phyloP scores from a whole-genome alignment of 2,329 filamentous ascomycete genomes.

The Bipolaris cookei region DNA sequence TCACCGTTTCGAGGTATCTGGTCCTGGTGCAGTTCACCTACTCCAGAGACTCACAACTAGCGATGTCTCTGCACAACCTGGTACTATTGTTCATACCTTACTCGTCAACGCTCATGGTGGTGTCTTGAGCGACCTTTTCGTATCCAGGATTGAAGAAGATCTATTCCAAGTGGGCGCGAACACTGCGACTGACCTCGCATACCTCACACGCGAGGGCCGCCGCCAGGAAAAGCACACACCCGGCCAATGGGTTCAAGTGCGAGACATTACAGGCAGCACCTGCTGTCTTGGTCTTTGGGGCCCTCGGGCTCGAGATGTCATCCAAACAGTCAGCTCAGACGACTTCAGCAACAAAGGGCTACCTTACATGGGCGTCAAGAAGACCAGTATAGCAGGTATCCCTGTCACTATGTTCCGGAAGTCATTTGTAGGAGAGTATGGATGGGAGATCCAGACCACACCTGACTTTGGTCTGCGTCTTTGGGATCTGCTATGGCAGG shows the following conservation, averaged over 20 bases:
- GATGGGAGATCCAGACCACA: slow-evolving; percentile 68
- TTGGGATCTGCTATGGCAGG: slow-evolving; percentile 65
- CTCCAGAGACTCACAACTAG: slow-evolving; percentile 62
- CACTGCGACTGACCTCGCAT: slow-evolving; percentile 60
- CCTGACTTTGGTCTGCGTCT: slow-evolving; percentile 64
- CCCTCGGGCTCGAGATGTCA: slow-evolving; percentile 61
- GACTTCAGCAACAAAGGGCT: slow-evolving; percentile 57
- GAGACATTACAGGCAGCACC: slow-evolving; percentile 65
- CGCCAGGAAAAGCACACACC: slow-evolving; percentile 53
- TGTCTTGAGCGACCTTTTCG: slow-evolving; percentile 64
- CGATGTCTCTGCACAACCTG: slow-evolving; percentile 56
- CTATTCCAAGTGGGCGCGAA: slow-evolving; percentile 65
- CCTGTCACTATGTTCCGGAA: slow-evolving; percentile 63
- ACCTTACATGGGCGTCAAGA: slow-evolving; percentile 59
- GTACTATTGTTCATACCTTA: slow-evolving; percentile 63
- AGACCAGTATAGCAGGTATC: slow-evolving; percentile 59
- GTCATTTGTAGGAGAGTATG: slow-evolving; percentile 66
- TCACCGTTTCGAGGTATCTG: slow-evolving; percentile 63
- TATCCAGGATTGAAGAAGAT: slow-evolving; percentile 59
- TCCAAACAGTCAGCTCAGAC: slow-evolving; percentile 54
- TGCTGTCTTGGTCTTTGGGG: slow-evolving; percentile 70
- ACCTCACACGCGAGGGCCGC: slow-evolving; percentile 61
- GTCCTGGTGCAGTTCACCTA: slow-evolving; percentile 62
- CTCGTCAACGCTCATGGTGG: slow-evolving; percentile 62
- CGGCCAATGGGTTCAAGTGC: slow-evolving; percentile 57